Evolutionary conservation across 1,284 basidiomycete species (phyloP), one percentile per base, ranked within the genome.

Genomic region (Meripilus lineatus): DNA sequence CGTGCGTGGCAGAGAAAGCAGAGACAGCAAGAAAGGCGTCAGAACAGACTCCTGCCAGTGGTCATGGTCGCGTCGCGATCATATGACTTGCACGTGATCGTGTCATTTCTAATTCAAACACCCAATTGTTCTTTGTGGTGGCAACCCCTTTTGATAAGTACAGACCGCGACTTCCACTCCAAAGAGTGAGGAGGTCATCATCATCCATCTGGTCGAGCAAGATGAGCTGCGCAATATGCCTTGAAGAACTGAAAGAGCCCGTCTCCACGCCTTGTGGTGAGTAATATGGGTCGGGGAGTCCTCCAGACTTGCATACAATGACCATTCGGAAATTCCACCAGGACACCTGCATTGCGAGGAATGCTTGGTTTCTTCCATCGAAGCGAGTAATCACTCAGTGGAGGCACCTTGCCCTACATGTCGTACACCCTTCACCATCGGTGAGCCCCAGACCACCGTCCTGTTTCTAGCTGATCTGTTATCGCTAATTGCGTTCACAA

Each of bases 261-360:
- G 74, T 82, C 2, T 74, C 66, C 35, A 68, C 75, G 2, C 82
- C 81, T 1, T 85, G 83, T 51, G 81, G 81, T 81, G 48, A 48
- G 71, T 59, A 23, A 15, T 32, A 17, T 15, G n/a, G 7, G n/a
- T 32, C n/a, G 14, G 28, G 21, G n/a, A 22, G 14, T 2, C 22
- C 7, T 44, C 40, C 24, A 26, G 32, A 22, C 40, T 32, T 11
- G 13, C 25, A 23, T 21, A 8, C 42, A 37, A 20, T 40, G 18
- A 20, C 22, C 24, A 32, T 22, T 15, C 13, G 32, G 11, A 20
- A 8, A 4, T n/a, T 28, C 14, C 11, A 20, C 5, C 46, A 83
- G 80, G 82, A 18, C 81, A 84, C 48, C 58, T 84, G 14, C 76
- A 77, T 54, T 84, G 81, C 61, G 71, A 72, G 42, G 60, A 63